Evolutionary conservation across 2,329 filamentous ascomycete species (phyloP), one percentile per base, ranked within the genome.

Genomic region (Curvularia sp.): DNA sequence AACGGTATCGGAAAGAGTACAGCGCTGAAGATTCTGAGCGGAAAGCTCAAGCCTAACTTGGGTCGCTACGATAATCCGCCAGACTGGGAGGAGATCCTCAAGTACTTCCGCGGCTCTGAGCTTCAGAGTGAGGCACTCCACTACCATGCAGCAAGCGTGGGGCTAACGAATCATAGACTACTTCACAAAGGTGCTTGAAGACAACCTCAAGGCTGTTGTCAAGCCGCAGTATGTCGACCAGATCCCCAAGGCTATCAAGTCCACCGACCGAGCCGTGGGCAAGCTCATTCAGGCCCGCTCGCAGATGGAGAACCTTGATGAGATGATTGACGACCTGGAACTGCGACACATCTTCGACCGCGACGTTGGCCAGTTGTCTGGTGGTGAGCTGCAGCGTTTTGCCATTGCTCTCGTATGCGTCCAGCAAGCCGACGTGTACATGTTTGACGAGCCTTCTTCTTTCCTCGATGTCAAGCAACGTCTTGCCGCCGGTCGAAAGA

Each of bases 1-100:
- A 99, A 99, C 87, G 95, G 96, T 92, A 99, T 98, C 73, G 95
- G 95, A 80, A 99, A 99, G 87, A 97, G 93, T 83, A 99, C 95
- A n/a, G 96, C 95, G 8, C 83, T 99, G 79, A 99, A 99, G 85
- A 97, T 99, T 78, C 88, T 99, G 73, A 96, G 92, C 74, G 95
- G 95, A 76, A 99, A 98, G 82, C 85, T 99, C 74, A 99, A 99
- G 87, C 95, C 95, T 59, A 99, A 99, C 79, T 80, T 99, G 80
- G 95, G 96, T 67, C 87, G 90, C 76, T 97, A 91, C 77, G 93
- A 98, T 68, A 96, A 98, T 80, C 94, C 95, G 8, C 96, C 95
- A 13, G 95, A 99, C 79, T 99, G 96, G 95, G 93, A 98, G 81
- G 95, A 98, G 80, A 96, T 99, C 60, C 87, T 99, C 81, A 97